Conservation (phyloP, 2,329 filamentous ascomycete genomes). For the Fusarium dlaminii region DNA sequence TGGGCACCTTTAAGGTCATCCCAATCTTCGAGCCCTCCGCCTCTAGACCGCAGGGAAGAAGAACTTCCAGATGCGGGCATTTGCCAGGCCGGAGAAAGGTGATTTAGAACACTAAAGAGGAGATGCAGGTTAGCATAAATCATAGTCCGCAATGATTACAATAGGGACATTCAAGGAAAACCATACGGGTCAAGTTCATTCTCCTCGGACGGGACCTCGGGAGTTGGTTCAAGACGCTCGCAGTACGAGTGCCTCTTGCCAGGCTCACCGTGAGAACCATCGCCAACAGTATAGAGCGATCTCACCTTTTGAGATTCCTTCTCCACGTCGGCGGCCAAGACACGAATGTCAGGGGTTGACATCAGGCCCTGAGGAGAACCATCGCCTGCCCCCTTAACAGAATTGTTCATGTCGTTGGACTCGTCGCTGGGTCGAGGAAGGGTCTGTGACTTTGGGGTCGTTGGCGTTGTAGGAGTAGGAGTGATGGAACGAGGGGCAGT, state of each 20-base stretch:
- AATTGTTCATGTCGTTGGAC: constrained; percentile 35
- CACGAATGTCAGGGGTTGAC: constrained; percentile 58
- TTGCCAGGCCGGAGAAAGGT: constrained; percentile 47
- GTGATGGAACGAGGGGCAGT: constrained; percentile 10
- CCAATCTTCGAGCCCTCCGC: constrained; percentile 72
- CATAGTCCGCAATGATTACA: constrained; percentile 37
- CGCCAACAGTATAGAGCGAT: constrained; percentile 70
- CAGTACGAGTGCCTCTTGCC: constrained; percentile 58
- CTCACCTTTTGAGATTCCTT: constrained; percentile 74
- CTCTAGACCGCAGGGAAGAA: constrained; percentile 55
- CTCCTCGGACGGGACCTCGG: constrained; percentile 62
- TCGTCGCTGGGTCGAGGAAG: constrained; percentile 39
- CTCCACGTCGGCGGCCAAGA: constrained; percentile 65
- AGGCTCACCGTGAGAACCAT: constrained; percentile 63
- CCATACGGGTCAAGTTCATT: constrained; percentile 66
- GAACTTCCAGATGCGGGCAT: constrained; percentile 56
- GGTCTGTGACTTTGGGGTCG: constrained; percentile 36
- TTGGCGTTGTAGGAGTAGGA: constrained; percentile 33
- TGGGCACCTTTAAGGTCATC: constrained; percentile 69
- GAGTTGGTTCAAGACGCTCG: constrained; percentile 60
- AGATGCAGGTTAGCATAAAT: constrained; percentile 42
- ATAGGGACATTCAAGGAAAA: constrained; percentile 57
- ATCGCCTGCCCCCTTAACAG: constrained; percentile 21
- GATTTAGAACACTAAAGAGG: constrained; percentile 41
- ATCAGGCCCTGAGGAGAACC: constrained; percentile 25